A percentile compares a stretch with the other conserved stretches of the same genome.
Conservation (phyloP, 805 yeast species). For the Suhomyces kilbournensis region DNA sequence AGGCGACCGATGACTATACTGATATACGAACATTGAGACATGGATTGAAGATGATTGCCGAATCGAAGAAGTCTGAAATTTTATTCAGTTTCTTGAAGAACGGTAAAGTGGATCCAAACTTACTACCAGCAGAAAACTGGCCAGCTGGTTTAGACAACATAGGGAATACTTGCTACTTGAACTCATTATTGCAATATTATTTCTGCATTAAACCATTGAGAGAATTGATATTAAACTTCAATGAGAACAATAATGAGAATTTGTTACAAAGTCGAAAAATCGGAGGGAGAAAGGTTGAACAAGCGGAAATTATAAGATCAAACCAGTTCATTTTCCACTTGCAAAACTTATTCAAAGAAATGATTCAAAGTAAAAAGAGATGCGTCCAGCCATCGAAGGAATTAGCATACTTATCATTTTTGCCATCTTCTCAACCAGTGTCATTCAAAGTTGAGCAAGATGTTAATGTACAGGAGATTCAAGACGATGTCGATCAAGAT, state of each 20-base stretch:
- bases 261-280: conserved; percentile 51
- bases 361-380: conserved; percentile 60
- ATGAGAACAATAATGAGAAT: conserved; percentile 23
- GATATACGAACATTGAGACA: conserved; percentile 56
- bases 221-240: conserved; percentile 57
- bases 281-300: conserved; percentile 83
- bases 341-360: conserved; percentile 62
- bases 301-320: conserved; percentile 75
- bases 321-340: conserved; percentile 76
- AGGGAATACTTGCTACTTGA: conserved; percentile 93
- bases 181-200: conserved; percentile 86
- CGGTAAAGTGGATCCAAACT: conserved; percentile 59
- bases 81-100: conserved; percentile 54
- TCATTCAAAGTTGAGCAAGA: conserved; percentile 42
- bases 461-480: conserved; percentile 8
- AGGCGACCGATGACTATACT: conserved; percentile 27
- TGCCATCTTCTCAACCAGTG: conserved; percentile 67
- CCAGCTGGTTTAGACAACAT: conserved; percentile 93
- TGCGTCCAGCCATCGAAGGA: conserved; percentile 81
- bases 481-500: conserved; percentile 5
- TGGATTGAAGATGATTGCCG: conserved; percentile 56
- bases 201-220: conserved; percentile 83
- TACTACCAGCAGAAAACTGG: conserved; percentile 62
- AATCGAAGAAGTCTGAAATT: conserved; percentile 50
- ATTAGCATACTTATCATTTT: conserved; percentile 82